These are phyloP conservation scores for Rhynchospora breviuscula DNA, from an alignment of 176 grass and related monocot genomes.

Conservation along the genomic window DNA sequence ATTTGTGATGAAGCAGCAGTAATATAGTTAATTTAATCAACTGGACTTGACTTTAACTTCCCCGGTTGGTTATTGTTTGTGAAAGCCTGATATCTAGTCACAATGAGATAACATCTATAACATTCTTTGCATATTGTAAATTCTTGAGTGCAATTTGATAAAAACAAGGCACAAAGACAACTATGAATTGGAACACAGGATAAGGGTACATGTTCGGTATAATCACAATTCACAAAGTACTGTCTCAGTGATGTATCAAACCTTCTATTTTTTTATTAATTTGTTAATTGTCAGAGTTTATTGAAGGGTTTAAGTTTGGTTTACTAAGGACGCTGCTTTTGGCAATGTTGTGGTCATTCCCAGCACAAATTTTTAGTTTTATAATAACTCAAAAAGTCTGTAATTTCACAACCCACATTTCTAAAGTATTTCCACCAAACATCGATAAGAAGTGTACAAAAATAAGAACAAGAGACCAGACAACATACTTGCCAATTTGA, in stretches of 20 bases:
- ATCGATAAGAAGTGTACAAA: background rate
- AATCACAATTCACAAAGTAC: background rate
- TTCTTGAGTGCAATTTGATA: background rate
- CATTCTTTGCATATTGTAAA: background rate
- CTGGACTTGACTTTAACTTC: background rate
- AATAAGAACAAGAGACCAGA: background rate
- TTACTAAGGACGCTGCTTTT: background rate
- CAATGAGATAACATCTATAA: background rate
- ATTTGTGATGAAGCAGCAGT: background rate
- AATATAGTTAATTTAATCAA: background rate
- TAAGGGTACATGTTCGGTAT: background rate
- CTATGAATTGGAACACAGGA: background rate
- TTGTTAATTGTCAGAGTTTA: background rate
- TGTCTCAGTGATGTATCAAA: background rate
- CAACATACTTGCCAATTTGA: conserved; percentile 74
- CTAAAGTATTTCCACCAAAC: background rate
- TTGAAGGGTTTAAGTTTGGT: background rate
- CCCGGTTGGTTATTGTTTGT: background rate
- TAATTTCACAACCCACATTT: background rate
- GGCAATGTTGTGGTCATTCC: background rate
- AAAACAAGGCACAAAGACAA: background rate
- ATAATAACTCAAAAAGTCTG: background rate
- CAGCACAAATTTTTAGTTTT: too few relatives aligned
- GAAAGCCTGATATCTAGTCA: background rate
- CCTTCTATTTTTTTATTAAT: background rate